Percentiles rank a stretch among this genome's conserved stretches.
These are phyloP conservation scores for Turritis glabra DNA, from an alignment of 345 rosid genomes.

Conservation along the genomic window DNA sequence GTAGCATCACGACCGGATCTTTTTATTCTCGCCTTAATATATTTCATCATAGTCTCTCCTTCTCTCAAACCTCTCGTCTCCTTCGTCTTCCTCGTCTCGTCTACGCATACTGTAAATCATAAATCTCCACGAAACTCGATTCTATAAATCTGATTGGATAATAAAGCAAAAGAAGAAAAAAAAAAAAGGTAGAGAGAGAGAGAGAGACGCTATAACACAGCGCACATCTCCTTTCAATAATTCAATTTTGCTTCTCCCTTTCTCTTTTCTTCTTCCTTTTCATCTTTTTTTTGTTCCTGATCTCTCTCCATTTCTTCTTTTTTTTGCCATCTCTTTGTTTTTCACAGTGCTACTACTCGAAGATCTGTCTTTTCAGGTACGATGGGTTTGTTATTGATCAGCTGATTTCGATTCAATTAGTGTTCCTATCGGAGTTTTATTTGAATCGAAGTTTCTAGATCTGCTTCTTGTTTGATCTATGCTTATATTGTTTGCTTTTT, in stretches of 20 bases:
- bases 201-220: slow-evolving; percentile 14
- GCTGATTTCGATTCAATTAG: slow-evolving; percentile 24
- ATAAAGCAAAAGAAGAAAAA: not conserved
- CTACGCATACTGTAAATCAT: slow-evolving; percentile 11
- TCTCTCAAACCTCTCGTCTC: slow-evolving; percentile 1
- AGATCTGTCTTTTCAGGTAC: slow-evolving; percentile 32
- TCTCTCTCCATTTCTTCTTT: not conserved
- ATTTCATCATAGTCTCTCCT: too few relatives aligned
- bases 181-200: not conserved
- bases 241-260: not conserved
- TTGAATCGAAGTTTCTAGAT: slow-evolving; percentile 9
- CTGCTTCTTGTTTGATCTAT: slow-evolving; percentile 10
- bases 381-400: slow-evolving; percentile 6
- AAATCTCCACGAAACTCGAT: slow-evolving; percentile 9
- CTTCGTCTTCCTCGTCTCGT: slow-evolving; percentile 18
- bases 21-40: not conserved
- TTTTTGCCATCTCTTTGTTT: not conserved
- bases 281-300: not conserved
- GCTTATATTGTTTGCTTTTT: not conserved
- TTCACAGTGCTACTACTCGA: slow-evolving; percentile 6
- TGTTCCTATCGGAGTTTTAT: too few relatives aligned
- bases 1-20: slow-evolving; percentile 18
- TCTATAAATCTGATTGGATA: not conserved
- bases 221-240: slow-evolving; percentile 26
- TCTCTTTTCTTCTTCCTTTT: not conserved